Evolutionary conservation across 2,329 filamentous ascomycete genomes (phyloP), one percentile per base, ranked within the genome.

Genomic region (Pseudogymnoascus sp.): DNA sequence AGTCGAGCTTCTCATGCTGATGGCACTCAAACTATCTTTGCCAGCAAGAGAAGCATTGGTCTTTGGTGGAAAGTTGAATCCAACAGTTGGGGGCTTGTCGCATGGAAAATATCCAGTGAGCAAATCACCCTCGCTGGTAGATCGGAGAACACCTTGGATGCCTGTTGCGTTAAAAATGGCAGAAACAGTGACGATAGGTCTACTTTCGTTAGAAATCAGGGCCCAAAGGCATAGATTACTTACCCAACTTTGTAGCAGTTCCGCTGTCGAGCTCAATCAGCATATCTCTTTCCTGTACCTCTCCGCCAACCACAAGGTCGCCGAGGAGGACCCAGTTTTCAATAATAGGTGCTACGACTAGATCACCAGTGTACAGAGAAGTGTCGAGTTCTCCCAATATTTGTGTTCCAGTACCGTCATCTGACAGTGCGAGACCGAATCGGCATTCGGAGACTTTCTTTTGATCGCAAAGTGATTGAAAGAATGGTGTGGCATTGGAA

Each of bases 21-120:
- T 46, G 3, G 18, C 23, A 5, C 18, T 46, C 12, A 2, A 46
- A 23, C 11, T 46, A 2, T 46, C 18, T 12, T 46, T 23, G 0
- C 5, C 12, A 14, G 42, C 42, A 46, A 46, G 1, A 14, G 65
- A 60, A 43, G 43, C 61, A 28, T 64, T 65, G 7, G 34, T 60
- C 21, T 42, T 16, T 0, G 63, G 64, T 5, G 63, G 63, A 6
- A 69, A 62, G 59, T 60, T 53, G 42, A 64, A 64, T 14, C 63
- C 63, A 6, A 64, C 31, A n/a, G 36, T 59, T 8, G 60, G 65
- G 7, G 59, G 62, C n/a, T 53, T 62, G 12, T 23, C 53, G 21
- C 63, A 66, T 12, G 63, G 62, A 59, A 62, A 66, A 18, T 65
- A 67, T 1, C 64, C 64, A 21, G 31, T 40, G 5, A 66, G 62